Evolutionary conservation across 495 filamentous ascomycete genomes (phyloP).

Genomic region (Aspergillus hancockii): DNA sequence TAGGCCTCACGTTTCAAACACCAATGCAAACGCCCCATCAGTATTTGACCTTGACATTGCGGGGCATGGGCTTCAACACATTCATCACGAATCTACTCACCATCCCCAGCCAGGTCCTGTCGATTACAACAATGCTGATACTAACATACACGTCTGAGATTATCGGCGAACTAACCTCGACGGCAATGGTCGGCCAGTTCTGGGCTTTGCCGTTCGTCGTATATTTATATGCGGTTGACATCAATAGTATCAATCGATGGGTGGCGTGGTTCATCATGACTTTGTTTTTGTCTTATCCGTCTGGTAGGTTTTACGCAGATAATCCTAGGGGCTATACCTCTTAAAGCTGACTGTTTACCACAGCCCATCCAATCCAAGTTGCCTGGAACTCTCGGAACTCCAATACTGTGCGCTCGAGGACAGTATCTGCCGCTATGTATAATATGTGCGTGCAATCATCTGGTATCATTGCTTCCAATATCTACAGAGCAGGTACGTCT

Average conservation of each 20-base stretch:
- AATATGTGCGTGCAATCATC: constrained; percentile 53
- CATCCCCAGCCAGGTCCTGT: constrained; percentile 48
- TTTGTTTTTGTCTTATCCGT: constrained; percentile 1
- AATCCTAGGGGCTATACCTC: background rate
- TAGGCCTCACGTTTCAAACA: constrained; percentile 53
- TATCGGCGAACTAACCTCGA: background rate
- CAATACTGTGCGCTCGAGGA: constrained; percentile 55
- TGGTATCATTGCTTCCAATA: constrained; percentile 55
- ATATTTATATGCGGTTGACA: constrained; percentile 1
- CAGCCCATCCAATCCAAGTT: constrained; percentile 33
- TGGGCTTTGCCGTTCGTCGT: constrained; percentile 8
- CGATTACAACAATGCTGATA: constrained; percentile 21
- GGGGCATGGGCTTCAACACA: constrained; percentile 56
- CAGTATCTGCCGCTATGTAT: constrained; percentile 58
- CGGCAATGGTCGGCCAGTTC: background rate
- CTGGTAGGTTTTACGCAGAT: background rate
- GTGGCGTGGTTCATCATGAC: constrained; percentile 1
- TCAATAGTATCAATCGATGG: constrained; percentile 1
- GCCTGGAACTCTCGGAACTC: constrained; percentile 51
- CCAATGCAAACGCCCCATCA: constrained; percentile 40
- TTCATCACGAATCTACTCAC: constrained; percentile 63
- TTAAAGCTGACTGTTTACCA: background rate
- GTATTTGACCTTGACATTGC: constrained; percentile 59
- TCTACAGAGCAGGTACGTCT: constrained; percentile 47
- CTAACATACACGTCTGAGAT: background rate